Evolutionary conservation across 306 rosid species (phyloP).

Genomic region (Prunus salicina): DNA sequence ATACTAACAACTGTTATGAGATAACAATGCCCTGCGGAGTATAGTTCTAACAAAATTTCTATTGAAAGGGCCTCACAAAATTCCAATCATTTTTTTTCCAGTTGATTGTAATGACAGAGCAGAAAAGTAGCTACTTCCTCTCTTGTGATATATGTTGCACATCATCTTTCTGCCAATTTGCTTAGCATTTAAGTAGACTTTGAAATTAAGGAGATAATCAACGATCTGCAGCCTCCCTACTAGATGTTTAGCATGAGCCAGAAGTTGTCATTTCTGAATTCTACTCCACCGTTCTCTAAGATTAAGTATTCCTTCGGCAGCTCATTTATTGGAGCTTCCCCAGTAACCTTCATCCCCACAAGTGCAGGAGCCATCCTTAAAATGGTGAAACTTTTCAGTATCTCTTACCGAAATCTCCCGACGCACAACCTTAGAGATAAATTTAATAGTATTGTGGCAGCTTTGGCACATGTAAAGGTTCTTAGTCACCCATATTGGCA

Average conservation of each 20-base stretch:
- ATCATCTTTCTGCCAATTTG: neutral
- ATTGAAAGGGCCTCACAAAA: neutral
- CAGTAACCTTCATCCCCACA: conserved; percentile 76
- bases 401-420: conserved; percentile 84
- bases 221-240: neutral
- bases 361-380: conserved; percentile 82
- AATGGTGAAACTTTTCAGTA: conserved; percentile 77
- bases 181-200: neutral
- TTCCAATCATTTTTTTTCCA: neutral
- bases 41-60: neutral
- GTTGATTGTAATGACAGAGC: neutral
- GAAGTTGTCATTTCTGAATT: conserved; percentile 14
- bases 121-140: neutral
- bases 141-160: neutral
- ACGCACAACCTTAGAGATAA: conserved; percentile 69
- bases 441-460: conserved; percentile 69
- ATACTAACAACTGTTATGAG: neutral
- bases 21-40: neutral
- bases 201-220: no score
- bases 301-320: conserved; percentile 23
- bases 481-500: conserved; percentile 82
- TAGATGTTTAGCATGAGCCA: conserved; percentile 4
- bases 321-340: conserved; percentile 24
- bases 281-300: neutral
- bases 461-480: conserved; percentile 81